These are phyloP conservation scores for Hygrophorus pudorinus DNA, from an alignment of 768 basidiomycete genomes.

Conservation along the genomic window DNA sequence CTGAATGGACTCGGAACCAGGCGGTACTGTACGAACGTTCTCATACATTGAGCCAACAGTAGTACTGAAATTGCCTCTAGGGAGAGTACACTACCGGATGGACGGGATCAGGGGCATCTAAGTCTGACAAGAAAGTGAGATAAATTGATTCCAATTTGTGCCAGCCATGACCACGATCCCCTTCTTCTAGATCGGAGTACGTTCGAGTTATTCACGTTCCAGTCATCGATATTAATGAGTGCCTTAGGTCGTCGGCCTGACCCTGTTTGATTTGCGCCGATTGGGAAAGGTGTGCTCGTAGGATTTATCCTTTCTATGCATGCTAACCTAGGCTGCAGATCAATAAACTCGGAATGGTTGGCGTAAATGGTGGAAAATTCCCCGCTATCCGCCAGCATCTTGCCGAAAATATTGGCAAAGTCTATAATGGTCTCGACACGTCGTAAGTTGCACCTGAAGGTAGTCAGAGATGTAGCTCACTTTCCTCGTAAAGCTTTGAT, in stretches of 20 bases:
- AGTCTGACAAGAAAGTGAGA: constrained; percentile 86
- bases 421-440: constrained; percentile 82
- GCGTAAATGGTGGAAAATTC: constrained; percentile 82
- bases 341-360: constrained; percentile 75
- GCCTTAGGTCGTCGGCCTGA: constrained; percentile 74
- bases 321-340: constrained; percentile 30
- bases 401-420: constrained; percentile 68
- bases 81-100: constrained; percentile 95
- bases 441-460: constrained; percentile 35
- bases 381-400: constrained; percentile 78
- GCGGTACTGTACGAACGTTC: constrained; percentile 26
- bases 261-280: constrained; percentile 82
- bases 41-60: neutral
- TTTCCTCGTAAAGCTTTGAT: constrained; percentile 45
- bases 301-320: constrained; percentile 11
- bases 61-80: constrained; percentile 17
- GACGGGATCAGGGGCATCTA: constrained; percentile 86
- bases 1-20: constrained; percentile 15
- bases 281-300: constrained; percentile 51
- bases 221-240: constrained; percentile 10
- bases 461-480: neutral
- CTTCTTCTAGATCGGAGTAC: constrained; percentile 53
- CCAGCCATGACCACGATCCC: constrained; percentile 3
- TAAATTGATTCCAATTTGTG: neutral
- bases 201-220: constrained; percentile 14